Base-by-base conservation (phyloP, 192 early-diverging fungal genomes). In the Globomyces pollinis-pini region DNA sequence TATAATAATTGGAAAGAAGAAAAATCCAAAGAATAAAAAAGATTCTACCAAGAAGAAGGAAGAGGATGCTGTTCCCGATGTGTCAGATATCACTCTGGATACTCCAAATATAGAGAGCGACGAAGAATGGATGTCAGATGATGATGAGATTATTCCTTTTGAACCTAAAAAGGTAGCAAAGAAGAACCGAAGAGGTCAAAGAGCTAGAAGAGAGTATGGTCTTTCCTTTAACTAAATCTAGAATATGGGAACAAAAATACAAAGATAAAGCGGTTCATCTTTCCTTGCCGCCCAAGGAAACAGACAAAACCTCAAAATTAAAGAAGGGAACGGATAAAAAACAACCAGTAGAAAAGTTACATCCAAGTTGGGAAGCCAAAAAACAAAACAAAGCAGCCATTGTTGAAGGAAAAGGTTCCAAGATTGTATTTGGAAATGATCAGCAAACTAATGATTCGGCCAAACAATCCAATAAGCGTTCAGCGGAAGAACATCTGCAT, bases 151-250 rank as follows among this genome's bases (percentile, higher is more conserved):
- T 26, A 9, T 28, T 28, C 23, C 28, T 9, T 47, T 47, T 47
- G 44, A 47, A 26, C 44, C 44, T 15, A 47, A 12, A 26, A 47
- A 47, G n/a, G 44, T 28, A 29, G 28, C 23, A 31, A 66, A 67
- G 26, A 77, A 77, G 61, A 77, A 77, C 32, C 59, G 75, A 11
- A 39, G 39, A 55, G 75, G 75, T 0, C 75, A 77, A 57, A 38
- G 66, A 38, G 68, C 65, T 13, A 53, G 75, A 38, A 38, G 66
- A 45, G 65, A 26, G n/a, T n/a, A n/a, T 36, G 7, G 35, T 13
- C 6, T 36, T 6, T 57, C 4, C 9, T 26, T 65, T 18, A 31
- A 50, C 36, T 38, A 21, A 50, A 9, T 31, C 1, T 53, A 76
- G 74, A 18, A 33, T 62, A 7, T 67, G 57, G 20, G 75, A 77